Base-by-base conservation (phyloP, 1,284 basidiomycete species). In the Fomes fomentarius region DNA sequence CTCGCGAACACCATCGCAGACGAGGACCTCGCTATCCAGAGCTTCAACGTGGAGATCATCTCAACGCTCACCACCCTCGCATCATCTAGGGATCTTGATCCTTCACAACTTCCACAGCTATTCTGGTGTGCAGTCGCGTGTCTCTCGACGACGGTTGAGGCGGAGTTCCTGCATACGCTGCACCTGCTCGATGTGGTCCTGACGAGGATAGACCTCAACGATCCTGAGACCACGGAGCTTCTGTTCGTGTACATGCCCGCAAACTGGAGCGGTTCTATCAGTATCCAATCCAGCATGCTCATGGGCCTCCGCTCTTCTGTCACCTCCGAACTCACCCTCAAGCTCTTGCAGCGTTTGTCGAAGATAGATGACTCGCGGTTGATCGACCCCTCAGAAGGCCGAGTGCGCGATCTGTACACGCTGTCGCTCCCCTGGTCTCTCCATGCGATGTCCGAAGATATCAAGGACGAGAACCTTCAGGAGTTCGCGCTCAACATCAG, bases 41-140 rank as follows among this genome's bases (percentile, higher is more conserved):
- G 82, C 4, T 96, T 97, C 74, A 89, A 92, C 25, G 82, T 84
- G 9, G 95, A 96, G 70, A 86, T 96, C 56, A 74, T 98, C 35
- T 77, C 84, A 35, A 96, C 94, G 0, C 79, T 98, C 48, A 84
- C 82, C 15, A 77, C 86, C 9, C 78, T 95, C 50, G 84, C 85
- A 11, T 78, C 80, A 31, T 76, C 79, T 7, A 73, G 80, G 17
- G 80, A 86, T 39, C 72, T 86, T 11, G 80, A 89, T 56, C 76
- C 78, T 25, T 73, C 81, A 3, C 77, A 90, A 25, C 75, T 94
- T 26, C 91, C 93, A 0, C 92, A 93, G 65, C 77, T 95, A 39
- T 97, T 93, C 72, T 97, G 95, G 95, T 89, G 87, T 63, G 80
- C 88, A 1, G 81, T 85, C 39, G 94, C 93, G 1, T 93, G 90